Evolutionary conservation across 805 yeast genomes (phyloP), one percentile per base, ranked within the genome.

Genomic region (Myxozyma vanderwaltii): DNA sequence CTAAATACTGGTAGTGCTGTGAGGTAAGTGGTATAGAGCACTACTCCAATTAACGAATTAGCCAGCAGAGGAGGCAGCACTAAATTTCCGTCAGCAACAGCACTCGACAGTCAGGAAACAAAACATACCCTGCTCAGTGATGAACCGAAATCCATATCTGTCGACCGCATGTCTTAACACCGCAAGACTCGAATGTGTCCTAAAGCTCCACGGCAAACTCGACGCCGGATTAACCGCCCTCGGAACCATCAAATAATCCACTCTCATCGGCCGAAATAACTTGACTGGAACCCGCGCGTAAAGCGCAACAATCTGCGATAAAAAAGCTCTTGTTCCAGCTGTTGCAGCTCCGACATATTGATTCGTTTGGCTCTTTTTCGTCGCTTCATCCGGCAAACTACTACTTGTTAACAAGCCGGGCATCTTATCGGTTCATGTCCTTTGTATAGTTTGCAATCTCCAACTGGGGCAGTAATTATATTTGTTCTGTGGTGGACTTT

Each of bases 41-140:
- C 88, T 7, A 89, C 75, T 1, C 98, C 97, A 0, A 95, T 86
- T n/a, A 87, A 86, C 15, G 96, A 87, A 70, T 92, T 92, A 15
- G 95, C 96, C 1, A 91, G 62, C 45, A 92, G 74, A 0, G 97
- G 98, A 1, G 97, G 98, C 23, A 91, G 72, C 1, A 91, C 85
- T 51, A 74, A 68, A 36, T 6, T 27, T 2, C 26, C 23, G 21
- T 47, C 23, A 47, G 40, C 27, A 31, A 19, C 7, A 10, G 4
- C 8, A 4, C 17, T 4, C 26, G 29, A 33, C 13, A 27, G 17
- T 31, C 3, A 17, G 3, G 36, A n/a, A 8, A 23, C 38, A 8
- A 5, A 26, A 8, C 36, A 6, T 23, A 64, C 65, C 63, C 61
- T 85, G 86, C 61, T 89, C 88, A 0, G 96, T 96, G 13, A 92